A percentile compares a stretch with the other conserved stretches of the same genome.
phyloP scores from a whole-genome alignment of 305 asterid genomes.

The Fraxinus baroniana region DNA sequence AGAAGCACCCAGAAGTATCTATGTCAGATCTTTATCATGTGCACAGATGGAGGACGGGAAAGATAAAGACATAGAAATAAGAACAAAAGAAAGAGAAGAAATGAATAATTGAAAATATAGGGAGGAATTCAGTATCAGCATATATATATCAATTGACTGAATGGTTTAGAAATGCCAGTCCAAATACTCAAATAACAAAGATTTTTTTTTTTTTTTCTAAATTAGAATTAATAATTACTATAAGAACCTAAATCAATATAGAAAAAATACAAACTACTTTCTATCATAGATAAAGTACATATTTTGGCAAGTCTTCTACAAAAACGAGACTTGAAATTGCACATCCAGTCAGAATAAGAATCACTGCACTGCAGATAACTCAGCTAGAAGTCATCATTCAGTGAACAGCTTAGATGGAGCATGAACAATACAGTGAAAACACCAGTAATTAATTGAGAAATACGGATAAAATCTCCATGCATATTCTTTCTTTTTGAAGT shows the following conservation, averaged over 20 bases:
- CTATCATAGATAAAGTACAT: neutral
- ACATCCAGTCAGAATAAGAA: neutral
- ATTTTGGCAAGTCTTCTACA: neutral
- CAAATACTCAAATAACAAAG: neutral
- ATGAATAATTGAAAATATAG: neutral
- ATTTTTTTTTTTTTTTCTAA: neutral
- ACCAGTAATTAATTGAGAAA: neutral
- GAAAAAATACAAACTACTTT: neutral
- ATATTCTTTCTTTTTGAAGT: neutral
- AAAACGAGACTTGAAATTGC: neutral
- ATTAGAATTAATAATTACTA: neutral
- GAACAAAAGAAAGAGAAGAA: neutral
- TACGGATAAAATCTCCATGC: neutral
- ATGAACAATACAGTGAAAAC: neutral
- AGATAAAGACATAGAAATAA: neutral
- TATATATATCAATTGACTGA: neutral
- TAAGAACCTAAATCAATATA: neutral
- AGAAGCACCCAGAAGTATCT: conserved; percentile 12
- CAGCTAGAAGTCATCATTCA: neutral
- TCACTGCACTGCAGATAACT: neutral
- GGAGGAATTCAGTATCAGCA: neutral
- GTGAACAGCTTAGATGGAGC: neutral
- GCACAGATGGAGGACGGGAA: neutral
- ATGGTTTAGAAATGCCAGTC: neutral
- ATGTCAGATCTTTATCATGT: neutral